These are phyloP conservation scores for Teratosphaeria destructans DNA, from an alignment of 2,329 filamentous ascomycete genomes.

Conservation along the genomic window DNA sequence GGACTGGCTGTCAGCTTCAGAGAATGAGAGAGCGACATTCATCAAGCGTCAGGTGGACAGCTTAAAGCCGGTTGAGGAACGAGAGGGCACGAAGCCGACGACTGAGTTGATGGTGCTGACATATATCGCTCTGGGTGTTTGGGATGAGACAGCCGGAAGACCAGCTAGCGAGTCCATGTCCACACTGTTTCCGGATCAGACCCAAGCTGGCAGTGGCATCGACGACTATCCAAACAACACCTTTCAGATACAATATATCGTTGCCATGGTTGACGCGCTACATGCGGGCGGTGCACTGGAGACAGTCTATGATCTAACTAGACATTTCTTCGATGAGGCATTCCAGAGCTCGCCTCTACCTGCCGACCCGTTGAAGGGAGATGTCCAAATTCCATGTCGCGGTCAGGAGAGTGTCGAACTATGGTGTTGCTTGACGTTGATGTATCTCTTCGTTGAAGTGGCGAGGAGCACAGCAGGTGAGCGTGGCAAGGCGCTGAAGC, in stretches of 20 bases:
- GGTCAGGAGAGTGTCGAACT: conserved; percentile 28
- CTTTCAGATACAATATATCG: conserved; percentile 36
- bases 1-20: conserved; percentile 57
- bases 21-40: conserved; percentile 48
- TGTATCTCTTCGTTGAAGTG: conserved; percentile 40
- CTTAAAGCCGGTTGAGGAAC: conserved; percentile 21
- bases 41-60: conserved; percentile 35
- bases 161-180: conserved; percentile 16
- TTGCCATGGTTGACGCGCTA: conserved; percentile 33
- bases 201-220: conserved; percentile 17
- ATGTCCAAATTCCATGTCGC: neutral
- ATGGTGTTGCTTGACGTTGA: conserved; percentile 40
- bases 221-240: conserved; percentile 25
- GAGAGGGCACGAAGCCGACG: conserved; percentile 3
- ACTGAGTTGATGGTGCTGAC: conserved; percentile 31
- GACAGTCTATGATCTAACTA: conserved; percentile 30
- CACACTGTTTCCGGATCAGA: conserved; percentile 15
- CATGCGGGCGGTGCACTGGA: conserved; percentile 31
- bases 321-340: conserved; percentile 20
- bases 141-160: conserved; percentile 39
- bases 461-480: conserved; percentile 24
- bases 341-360: conserved; percentile 10
- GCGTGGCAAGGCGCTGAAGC: conserved; percentile 18
- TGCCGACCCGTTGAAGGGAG: neutral
- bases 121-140: conserved; percentile 39